phyloP scores from a whole-genome alignment of 2,329 filamentous ascomycete species.

The Aspergillus pseudoterreus region DNA sequence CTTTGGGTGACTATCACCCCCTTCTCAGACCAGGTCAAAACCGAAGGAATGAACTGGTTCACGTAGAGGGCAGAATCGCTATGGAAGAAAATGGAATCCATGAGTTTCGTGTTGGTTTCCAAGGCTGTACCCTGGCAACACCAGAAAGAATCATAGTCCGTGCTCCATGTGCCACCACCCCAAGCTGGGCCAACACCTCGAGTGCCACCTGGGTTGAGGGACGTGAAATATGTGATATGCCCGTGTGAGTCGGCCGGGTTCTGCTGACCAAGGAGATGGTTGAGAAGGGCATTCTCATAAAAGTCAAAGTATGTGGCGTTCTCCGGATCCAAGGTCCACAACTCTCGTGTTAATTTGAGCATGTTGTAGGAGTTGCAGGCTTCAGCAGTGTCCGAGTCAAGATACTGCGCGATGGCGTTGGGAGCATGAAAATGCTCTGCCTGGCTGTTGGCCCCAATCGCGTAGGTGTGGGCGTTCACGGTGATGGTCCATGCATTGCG shows the following conservation, averaged over 20 bases:
- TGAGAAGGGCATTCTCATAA: constrained; percentile 50
- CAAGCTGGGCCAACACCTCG: constrained; percentile 51
- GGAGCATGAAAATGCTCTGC: constrained; percentile 50
- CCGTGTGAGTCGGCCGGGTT: constrained; percentile 45
- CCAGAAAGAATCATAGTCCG: constrained; percentile 53
- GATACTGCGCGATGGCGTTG: constrained; percentile 45
- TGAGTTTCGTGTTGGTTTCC: constrained; percentile 53
- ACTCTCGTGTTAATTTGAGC: constrained; percentile 53
- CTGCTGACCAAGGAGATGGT: constrained; percentile 51
- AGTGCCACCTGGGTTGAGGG: constrained; percentile 46
- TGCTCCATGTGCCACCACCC: constrained; percentile 55
- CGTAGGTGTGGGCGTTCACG: constrained; percentile 47
- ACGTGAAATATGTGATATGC: constrained; percentile 53
- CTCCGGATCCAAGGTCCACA: constrained; percentile 45
- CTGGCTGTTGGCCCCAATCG: constrained; percentile 54
- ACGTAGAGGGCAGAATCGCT: constrained; percentile 44
- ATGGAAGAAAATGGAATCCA: constrained; percentile 52
- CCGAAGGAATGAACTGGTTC: constrained; percentile 49
- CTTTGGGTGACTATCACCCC: constrained; percentile 42
- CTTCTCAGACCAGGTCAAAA: constrained; percentile 42
- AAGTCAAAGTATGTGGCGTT: constrained; percentile 50
- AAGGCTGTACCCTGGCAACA: constrained; percentile 52
- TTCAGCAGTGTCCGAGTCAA: constrained; percentile 49
- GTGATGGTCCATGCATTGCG: constrained; percentile 50
- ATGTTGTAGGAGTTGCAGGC: constrained; percentile 57